These are phyloP conservation scores for Tricholoma sp. DNA, from an alignment of 768 basidiomycete genomes.

Conservation along the genomic window DNA sequence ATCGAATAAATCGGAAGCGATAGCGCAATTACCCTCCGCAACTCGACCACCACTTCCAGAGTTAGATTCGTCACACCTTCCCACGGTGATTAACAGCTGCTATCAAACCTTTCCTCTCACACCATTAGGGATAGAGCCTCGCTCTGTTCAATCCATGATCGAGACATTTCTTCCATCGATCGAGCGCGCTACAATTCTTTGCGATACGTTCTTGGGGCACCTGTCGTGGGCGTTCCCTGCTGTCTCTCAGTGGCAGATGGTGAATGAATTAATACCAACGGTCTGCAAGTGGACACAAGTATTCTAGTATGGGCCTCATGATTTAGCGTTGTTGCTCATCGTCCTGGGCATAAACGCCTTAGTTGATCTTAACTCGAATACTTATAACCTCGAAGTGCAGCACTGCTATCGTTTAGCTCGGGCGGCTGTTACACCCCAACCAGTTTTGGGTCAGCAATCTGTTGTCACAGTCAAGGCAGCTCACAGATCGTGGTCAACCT, in stretches of 20 bases:
- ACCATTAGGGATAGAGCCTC: conserved; percentile 30
- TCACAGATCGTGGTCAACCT: not conserved
- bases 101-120: conserved; percentile 42
- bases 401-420: conserved; percentile 46
- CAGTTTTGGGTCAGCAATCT: conserved; percentile 38
- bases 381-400: conserved; percentile 47
- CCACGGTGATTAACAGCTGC: conserved; percentile 37
- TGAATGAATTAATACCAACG: conserved; percentile 40
- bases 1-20: conserved; percentile 21
- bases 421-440: conserved; percentile 41
- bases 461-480: conserved; percentile 40
- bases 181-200: conserved; percentile 35
- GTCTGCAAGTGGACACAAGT: conserved; percentile 34
- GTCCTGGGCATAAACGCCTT: conserved; percentile 44
- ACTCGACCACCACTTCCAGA: conserved; percentile 25
- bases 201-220: conserved; percentile 43
- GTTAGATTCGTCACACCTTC: conserved; percentile 40
- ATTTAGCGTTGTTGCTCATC: conserved; percentile 42
- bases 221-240: conserved; percentile 48
- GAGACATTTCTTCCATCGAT: conserved; percentile 41
- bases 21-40: conserved; percentile 3
- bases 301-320: conserved; percentile 43
- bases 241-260: conserved; percentile 39
- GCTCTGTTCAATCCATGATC: conserved; percentile 35
- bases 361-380: conserved; percentile 39